Base-by-base conservation (phyloP, 2,329 filamentous ascomycete genomes). In the Aureobasidium leucospermi region DNA sequence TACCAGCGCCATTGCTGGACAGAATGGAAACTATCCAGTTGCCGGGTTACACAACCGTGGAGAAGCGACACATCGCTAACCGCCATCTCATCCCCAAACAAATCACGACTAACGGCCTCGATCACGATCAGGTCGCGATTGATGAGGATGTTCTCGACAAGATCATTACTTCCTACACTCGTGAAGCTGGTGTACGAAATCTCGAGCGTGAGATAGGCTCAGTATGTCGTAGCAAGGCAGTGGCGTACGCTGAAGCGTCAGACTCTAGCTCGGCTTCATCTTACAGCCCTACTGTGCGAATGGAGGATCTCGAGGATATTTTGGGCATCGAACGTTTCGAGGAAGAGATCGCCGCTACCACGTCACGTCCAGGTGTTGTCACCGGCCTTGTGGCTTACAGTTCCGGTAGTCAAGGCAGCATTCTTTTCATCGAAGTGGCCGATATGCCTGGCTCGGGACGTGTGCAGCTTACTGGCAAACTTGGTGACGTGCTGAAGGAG, bases 61-160 rank as follows among this genome's bases (percentile, higher is more conserved):
- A 99, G 78, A 99, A 99, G 78, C 85, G 90, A 60, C 90, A 96
- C 72, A 99, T 99, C 70, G 93, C 94, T 15, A 85, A 86, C 67
- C 87, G 88, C 66, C 94, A 99, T 73, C 80, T 99, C n/a, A 86
- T 99, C 19, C 94, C 94, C 11, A 99, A 97, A 77, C 94, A 99
- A 73, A 87, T 97, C 67, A 86, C 85, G 52, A 88, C 89, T 58
- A 99, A 99, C 69, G 94, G 94, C 29, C 83, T 99, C 55, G 79
- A 80, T 51, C 79, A 86, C 29, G 85, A 86, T 48, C 88, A 96
- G 67, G 83, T 99, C 51, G 75, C 80, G 39, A 85, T 99, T 63
- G 84, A 84, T 45, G 86, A 90, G 61, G 88, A 93, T 34, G 92
- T 96, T 3, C 83, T 99, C 60, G 90, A 93, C 73, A 96, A 95